Percentiles rank a stretch among this genome's conserved stretches.
Evolutionary conservation across 2,329 filamentous ascomycete species (phyloP).

Genomic region (Talaromyces sp.): DNA sequence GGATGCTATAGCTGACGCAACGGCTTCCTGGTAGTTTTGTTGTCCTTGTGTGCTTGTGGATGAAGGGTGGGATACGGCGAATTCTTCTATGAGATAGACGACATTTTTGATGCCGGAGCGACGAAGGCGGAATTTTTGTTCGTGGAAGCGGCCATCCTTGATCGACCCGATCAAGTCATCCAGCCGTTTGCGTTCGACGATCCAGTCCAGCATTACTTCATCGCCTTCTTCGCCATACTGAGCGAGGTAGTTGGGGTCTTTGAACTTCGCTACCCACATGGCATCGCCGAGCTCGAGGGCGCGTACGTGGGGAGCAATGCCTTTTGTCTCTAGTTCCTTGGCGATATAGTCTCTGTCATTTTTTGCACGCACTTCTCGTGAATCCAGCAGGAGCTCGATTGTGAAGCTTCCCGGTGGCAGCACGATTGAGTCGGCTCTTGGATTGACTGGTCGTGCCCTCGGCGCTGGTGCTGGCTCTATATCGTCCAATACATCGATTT

Average conservation of each 20-base stretch:
- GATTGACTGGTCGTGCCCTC: background rate
- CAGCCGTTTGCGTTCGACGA: constrained; percentile 72
- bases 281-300: constrained; percentile 68
- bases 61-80: constrained; percentile 48
- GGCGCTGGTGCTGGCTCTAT: background rate
- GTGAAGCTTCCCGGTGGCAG: constrained; percentile 63
- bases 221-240: constrained; percentile 51
- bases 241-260: constrained; percentile 52
- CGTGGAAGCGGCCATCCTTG: constrained; percentile 74
- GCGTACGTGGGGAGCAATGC: constrained; percentile 60
- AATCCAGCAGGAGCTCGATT: constrained; percentile 67
- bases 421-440: constrained; percentile 34
- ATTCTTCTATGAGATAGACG: constrained; percentile 72
- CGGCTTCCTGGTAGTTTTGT: constrained; percentile 56
- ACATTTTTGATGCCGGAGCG: constrained; percentile 70
- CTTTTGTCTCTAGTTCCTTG: constrained; percentile 62
- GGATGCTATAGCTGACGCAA: constrained; percentile 67
- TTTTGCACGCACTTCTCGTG: constrained; percentile 66
- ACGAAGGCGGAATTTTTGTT: constrained; percentile 75
- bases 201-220: constrained; percentile 72
- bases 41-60: constrained; percentile 25
- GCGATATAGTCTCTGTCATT: constrained; percentile 73
- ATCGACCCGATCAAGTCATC: constrained; percentile 76
- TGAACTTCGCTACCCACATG: constrained; percentile 71
- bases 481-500: constrained; percentile 1